phyloP scores from a whole-genome alignment of 225 moss, liverwort and hornwort species.

The Pseudoscleropodium purum region DNA sequence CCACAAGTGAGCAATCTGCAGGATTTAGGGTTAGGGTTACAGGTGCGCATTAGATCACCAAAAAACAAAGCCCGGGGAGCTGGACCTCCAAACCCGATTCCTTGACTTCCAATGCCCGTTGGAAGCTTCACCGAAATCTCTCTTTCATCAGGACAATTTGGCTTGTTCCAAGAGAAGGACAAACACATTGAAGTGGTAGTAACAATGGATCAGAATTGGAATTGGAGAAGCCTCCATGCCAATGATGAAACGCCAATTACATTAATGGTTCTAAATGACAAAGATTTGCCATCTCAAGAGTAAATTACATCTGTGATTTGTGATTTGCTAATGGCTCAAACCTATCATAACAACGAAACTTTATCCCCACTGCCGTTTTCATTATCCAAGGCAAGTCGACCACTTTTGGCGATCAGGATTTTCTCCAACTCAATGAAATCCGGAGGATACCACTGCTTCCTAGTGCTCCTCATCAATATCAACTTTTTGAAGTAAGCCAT shows the following conservation, averaged over 20 bases:
- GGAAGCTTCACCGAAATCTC: neutral
- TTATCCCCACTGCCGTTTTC: conserved; percentile 18
- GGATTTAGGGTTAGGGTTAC: neutral
- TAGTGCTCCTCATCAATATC: conserved; percentile 38
- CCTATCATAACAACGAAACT: neutral
- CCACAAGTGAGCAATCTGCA: neutral
- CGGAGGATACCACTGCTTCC: conserved; percentile 33
- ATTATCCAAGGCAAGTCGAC: conserved; percentile 12
- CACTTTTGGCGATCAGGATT: conserved; percentile 21
- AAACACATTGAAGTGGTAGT: neutral
- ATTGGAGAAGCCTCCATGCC: neutral
- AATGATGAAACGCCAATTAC: neutral
- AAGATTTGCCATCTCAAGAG: neutral
- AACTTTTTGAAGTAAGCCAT: conserved; percentile 30
- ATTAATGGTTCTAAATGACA: neutral
- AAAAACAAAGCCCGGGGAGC: neutral
- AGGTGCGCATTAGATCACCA: neutral
- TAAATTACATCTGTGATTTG: neutral
- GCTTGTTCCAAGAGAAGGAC: neutral
- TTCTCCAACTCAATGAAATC: conserved; percentile 38
- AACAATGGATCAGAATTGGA: neutral
- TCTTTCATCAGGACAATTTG: neutral
- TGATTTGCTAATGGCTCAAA: neutral
- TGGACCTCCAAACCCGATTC: too few relatives aligned
- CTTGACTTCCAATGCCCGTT: neutral